Base-by-base conservation (phyloP, 2,329 filamentous ascomycete genomes). In the Alternaria angustiovoidea region DNA sequence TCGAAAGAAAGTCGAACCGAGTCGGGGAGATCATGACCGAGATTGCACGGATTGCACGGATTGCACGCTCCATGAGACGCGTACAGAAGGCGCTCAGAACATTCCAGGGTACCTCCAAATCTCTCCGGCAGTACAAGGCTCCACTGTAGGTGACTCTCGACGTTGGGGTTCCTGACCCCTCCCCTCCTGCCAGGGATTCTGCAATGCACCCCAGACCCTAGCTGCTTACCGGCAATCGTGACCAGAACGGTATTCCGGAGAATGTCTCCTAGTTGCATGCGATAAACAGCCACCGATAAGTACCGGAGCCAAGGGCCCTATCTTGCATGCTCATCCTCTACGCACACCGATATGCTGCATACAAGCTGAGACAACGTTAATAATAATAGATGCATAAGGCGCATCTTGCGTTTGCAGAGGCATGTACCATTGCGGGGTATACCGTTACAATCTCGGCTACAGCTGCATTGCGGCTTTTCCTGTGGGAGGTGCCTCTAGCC, bases 401-500 rank as follows among this genome's bases (percentile, higher is more conserved):
- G 26, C 11, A 56, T 56, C 38, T 51, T 43, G 54, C 54, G 30
- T 51, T 20, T 51, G 20, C 28, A 38, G 26, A 51, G 32, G 28
- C 26, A 51, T 57, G 52, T 20, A 42, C 38, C 18, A 43, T 49
- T 47, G 53, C 48, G 34, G 51, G 58, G 44, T 20, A 39, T 39
- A 46, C 32, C 38, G 22, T 34, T 47, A 49, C 53, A 56, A 52
- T 57, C 49, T 51, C 57, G 53, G 57, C 57, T 63, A 46, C 18
- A 54, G 57, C 30, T 47, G 54, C 28, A 56, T 9, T 20, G 30
- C 22, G 42, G 43, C 46, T 22, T 55, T 39, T 39, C 52, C 52
- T 57, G 54, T 59, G 64, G 66, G 66, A 65, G 20, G 57, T 58
- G 62, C 64, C 62, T 67, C 59, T 62, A 62, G 54, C 64, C 66